Conservation (phyloP, 352 stramenopile genomes). For the Phytophthora megakarya region DNA sequence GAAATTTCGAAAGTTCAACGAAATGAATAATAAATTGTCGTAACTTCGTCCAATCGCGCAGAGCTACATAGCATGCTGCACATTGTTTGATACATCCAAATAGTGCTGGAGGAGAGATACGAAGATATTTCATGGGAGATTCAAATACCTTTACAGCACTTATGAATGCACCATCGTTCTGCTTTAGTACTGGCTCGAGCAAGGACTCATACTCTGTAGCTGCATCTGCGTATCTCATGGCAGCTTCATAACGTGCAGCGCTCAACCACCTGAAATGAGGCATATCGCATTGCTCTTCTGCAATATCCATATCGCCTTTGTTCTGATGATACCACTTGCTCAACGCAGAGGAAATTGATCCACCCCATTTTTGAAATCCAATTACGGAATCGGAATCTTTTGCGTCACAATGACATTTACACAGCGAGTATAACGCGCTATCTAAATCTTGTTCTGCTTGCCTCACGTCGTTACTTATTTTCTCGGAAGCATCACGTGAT, state of each 20-base stretch:
- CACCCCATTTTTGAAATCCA: constrained; percentile 51
- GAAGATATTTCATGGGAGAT: constrained; percentile 34
- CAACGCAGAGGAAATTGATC: constrained; percentile 38
- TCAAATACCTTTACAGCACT: constrained; percentile 30
- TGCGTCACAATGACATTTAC: constrained; percentile 44
- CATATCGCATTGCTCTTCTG: constrained; percentile 21
- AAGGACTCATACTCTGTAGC: constrained; percentile 47
- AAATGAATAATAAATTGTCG: constrained; percentile 37
- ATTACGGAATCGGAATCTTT: constrained; percentile 63
- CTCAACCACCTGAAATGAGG: constrained; percentile 49
- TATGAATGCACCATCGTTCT: background rate
- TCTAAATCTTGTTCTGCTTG: constrained; percentile 51
- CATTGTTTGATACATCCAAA: constrained; percentile 56
- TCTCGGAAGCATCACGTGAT: constrained; percentile 16
- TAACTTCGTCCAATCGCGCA: constrained; percentile 53
- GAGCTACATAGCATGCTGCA: constrained; percentile 47
- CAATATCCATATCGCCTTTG: constrained; percentile 10
- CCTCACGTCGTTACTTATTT: constrained; percentile 34
- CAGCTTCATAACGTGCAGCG: constrained; percentile 47
- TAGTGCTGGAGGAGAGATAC: constrained; percentile 44
- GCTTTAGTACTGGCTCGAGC: constrained; percentile 37
- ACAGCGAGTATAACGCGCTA: constrained; percentile 49
- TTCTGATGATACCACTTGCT: constrained; percentile 26
- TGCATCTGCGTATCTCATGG: constrained; percentile 76
- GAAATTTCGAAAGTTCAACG: constrained; percentile 27